Base-by-base conservation (phyloP, 1,139 yeast genomes). In the Scheffersomyces segobiensis region DNA sequence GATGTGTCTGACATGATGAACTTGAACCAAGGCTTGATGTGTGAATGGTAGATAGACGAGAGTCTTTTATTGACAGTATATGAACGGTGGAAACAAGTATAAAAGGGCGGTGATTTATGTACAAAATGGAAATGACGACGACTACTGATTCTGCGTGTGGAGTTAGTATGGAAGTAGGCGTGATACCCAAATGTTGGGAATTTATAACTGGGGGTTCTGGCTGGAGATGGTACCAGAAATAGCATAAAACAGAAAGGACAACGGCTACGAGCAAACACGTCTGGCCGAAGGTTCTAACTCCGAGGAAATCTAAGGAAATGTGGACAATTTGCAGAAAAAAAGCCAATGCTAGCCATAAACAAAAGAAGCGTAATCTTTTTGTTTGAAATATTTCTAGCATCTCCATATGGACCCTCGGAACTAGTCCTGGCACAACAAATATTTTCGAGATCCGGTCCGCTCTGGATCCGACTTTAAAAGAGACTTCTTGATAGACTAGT, bases 1-100 rank as follows among this genome's bases (percentile, higher is more conserved):
- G 61, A 51, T 21, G 50, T 20, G 50, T 48, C 26, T 20, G 50
- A 20, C 50, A 48, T 48, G 21, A 14, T 48, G 50, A 32, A 32
- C 42, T 32, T 32, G 42, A 32, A 32, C 42, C 42, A 32, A 32
- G 42, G 42, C 42, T 32, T 32, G 42, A 32, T 32, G 17, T 32
- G 42, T 32, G 42, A 32, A 10, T 32, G 42, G 42, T 32, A 32
- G 14, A 32, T 2, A 32, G 42, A 12, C 3, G 42, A 32, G 17
- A 32, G 42, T 32, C 42, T 32, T 10, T 32, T 14, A 32, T 32
- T 32, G 42, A 32, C 42, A 10, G 42, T 32, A 14, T 32, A 32
- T 32, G 42, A 10, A 32, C 42, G 42, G 17, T 4, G 42, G 42
- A 17, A 32, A 14, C 42, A 32, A 32, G 17, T 12, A 32, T 32